These are phyloP conservation scores for Kwoniella sp. DNA, from an alignment of 768 basidiomycete species.

Conservation along the genomic window DNA sequence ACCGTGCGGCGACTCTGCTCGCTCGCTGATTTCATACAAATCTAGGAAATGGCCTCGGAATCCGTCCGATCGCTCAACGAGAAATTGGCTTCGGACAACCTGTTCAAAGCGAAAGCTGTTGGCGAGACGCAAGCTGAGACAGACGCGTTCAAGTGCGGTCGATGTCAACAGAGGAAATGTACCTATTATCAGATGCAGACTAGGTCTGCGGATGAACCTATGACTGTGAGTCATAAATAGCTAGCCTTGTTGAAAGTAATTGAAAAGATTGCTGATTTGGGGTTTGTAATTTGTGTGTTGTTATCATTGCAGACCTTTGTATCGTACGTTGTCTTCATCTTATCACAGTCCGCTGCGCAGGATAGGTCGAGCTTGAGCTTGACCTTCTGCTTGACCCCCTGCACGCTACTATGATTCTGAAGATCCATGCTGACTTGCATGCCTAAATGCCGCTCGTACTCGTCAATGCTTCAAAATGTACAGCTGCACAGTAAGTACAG, in stretches of 20 bases:
- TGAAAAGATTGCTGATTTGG: background rate
- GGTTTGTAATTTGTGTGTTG: background rate
- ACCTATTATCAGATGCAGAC: slow-evolving; percentile 96
- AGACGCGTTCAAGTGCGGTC: slow-evolving; percentile 92
- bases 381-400: too few species aligned
- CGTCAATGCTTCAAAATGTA: too few species aligned
- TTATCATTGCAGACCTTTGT: slow-evolving; percentile 72
- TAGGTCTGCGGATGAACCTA: slow-evolving; percentile 95
- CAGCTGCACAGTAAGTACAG: slow-evolving; percentile 43
- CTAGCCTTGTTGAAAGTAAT: background rate
- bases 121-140: slow-evolving; percentile 73
- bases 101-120: slow-evolving; percentile 88
- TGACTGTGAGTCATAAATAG: slow-evolving; percentile 88
- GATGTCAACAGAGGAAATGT: slow-evolving; percentile 81
- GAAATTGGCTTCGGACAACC: slow-evolving; percentile 78
- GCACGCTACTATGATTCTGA: too few species aligned
- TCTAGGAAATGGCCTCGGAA: slow-evolving; percentile 92
- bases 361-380: too few species aligned
- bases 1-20: too few species aligned
- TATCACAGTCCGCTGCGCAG: too few species aligned
- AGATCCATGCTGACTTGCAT: too few species aligned
- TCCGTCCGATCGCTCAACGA: slow-evolving; percentile 81
- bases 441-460: too few species aligned
- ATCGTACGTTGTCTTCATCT: slow-evolving; percentile 62
- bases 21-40: too few species aligned